Evolutionary conservation across 306 rosid genomes (phyloP), one percentile per base, ranked within the genome.

Genomic region (Ormosia emarginata): DNA sequence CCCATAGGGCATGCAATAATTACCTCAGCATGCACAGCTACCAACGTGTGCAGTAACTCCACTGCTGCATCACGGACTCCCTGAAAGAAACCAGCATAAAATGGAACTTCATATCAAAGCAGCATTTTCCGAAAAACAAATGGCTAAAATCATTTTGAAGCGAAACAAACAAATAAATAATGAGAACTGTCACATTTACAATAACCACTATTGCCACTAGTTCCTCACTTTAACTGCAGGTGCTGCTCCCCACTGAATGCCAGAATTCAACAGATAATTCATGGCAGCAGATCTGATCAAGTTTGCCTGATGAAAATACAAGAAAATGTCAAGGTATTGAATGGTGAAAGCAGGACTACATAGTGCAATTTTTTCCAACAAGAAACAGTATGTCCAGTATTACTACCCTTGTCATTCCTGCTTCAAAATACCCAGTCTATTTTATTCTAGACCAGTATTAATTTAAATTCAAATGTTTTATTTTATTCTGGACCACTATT

Each of bases 11-110:
- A 65, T 67, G 82, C 72, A 77, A 67, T 50, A 79, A 41, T 78
- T 91, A 96, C 99, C 99, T 96, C 99, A 18, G 99, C 99, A 76
- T 96, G 99, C 69, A 96, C 97, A 79, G 99, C 91, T 39, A 96
- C 99, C 71, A 96, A 88, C 67, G 97, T 92, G 86, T 96, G 99
- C 68, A 96, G 89, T 77, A 96, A 92, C 88, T 93, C 99, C 29
- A 96, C 97, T 65, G 97, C 94, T 67, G 98, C 97, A 82, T 93
- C 99, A 57, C 99, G 93, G 46, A 93, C 97, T 70, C 99, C 99
- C 99, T 96, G 90, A 81, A 84, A 85, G 56, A 85, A 59, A 62
- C 44, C 58, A 79, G 58, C 41, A 53, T 63, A 63, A 77, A 57
- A 75, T 64, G 67, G 78, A 56, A 71, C 50, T 65, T 65, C 53